A percentile compares a stretch with the other conserved stretches of the same genome.
phyloP scores from a whole-genome alignment of 352 stramenopile genomes.

The Phytophthora tubulina region DNA sequence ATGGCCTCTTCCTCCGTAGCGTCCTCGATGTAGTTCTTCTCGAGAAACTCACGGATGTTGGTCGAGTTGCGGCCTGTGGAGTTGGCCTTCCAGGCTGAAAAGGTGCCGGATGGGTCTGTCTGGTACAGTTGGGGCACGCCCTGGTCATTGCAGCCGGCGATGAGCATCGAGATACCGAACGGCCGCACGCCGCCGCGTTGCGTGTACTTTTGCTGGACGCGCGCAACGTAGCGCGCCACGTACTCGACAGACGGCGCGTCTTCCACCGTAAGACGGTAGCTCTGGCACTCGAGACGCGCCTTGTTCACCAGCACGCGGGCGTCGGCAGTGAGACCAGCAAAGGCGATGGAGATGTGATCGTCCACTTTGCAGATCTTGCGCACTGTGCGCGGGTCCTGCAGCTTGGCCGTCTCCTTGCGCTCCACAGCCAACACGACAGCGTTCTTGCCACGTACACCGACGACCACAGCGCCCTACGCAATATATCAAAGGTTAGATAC shows the following conservation, averaged over 20 bases:
- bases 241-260: slow-evolving; percentile 97
- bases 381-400: slow-evolving; percentile 98
- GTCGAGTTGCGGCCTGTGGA: slow-evolving; percentile 98
- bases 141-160: slow-evolving; percentile 95
- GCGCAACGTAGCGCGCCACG: slow-evolving; percentile 97
- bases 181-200: slow-evolving; percentile 98
- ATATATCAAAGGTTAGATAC: not conserved
- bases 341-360: slow-evolving; percentile 98
- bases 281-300: slow-evolving; percentile 97
- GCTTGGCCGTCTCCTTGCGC: slow-evolving; percentile 89
- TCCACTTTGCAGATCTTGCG: slow-evolving; percentile 99
- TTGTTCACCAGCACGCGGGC: slow-evolving; percentile 98
- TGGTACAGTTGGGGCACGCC: slow-evolving; percentile 97
- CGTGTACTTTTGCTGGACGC: slow-evolving; percentile 98
- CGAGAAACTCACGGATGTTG: slow-evolving; percentile 98
- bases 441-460: slow-evolving; percentile 97
- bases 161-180: slow-evolving; percentile 98
- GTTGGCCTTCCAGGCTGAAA: slow-evolving; percentile 98
- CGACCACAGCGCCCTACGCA: slow-evolving; percentile 94
- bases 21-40: slow-evolving; percentile 97
- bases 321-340: slow-evolving; percentile 98
- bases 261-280: slow-evolving; percentile 97
- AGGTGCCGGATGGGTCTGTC: slow-evolving; percentile 98
- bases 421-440: slow-evolving; percentile 95
- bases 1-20: slow-evolving; percentile 93